These are phyloP conservation scores for Trematosphaeria pertusa DNA, from an alignment of 2,329 filamentous ascomycete genomes.

Conservation along the genomic window DNA sequence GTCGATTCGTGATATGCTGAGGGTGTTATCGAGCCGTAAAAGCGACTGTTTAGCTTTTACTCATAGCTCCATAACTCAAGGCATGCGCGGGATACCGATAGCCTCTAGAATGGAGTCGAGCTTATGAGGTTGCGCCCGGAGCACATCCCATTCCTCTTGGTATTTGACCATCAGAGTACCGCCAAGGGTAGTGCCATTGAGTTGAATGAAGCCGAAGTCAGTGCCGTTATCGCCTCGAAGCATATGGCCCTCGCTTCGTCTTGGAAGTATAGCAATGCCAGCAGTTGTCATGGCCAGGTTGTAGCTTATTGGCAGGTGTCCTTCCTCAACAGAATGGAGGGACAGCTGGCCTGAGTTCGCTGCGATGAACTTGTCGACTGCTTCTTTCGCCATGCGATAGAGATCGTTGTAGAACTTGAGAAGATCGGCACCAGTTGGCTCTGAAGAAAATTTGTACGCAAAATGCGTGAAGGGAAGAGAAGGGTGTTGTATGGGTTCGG, in stretches of 20 bases:
- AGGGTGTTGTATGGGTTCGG: slow-evolving; percentile 24
- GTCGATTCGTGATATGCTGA: too few relatives aligned
- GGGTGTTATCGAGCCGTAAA: too few relatives aligned
- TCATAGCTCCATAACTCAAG: slow-evolving; percentile 3
- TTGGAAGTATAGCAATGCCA: slow-evolving; percentile 62
- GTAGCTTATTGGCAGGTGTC: slow-evolving; percentile 60
- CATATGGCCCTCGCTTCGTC: slow-evolving; percentile 53
- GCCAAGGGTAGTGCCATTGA: slow-evolving; percentile 65
- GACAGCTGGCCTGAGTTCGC: slow-evolving; percentile 41
- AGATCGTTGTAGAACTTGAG: slow-evolving; percentile 43
- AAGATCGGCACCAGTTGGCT: slow-evolving; percentile 48
- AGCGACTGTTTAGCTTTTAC: not conserved
- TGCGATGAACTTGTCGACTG: slow-evolving; percentile 50
- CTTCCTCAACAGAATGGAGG: slow-evolving; percentile 36
- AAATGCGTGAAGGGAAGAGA: slow-evolving; percentile 60
- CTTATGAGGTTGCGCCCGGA: slow-evolving; percentile 50
- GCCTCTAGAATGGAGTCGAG: slow-evolving; percentile 54
- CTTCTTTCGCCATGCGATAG: slow-evolving; percentile 40
- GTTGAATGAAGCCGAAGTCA: slow-evolving; percentile 53
- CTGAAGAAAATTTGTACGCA: slow-evolving; percentile 48
- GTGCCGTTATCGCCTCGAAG: slow-evolving; percentile 49
- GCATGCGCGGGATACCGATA: slow-evolving; percentile 40
- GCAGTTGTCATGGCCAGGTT: slow-evolving; percentile 64
- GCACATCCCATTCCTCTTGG: slow-evolving; percentile 59
- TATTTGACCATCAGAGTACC: slow-evolving; percentile 67